Evolutionary conservation across 176 grass and related monocot genomes (phyloP), one percentile per base, ranked within the genome.

Genomic region (Oryza australiensis): DNA sequence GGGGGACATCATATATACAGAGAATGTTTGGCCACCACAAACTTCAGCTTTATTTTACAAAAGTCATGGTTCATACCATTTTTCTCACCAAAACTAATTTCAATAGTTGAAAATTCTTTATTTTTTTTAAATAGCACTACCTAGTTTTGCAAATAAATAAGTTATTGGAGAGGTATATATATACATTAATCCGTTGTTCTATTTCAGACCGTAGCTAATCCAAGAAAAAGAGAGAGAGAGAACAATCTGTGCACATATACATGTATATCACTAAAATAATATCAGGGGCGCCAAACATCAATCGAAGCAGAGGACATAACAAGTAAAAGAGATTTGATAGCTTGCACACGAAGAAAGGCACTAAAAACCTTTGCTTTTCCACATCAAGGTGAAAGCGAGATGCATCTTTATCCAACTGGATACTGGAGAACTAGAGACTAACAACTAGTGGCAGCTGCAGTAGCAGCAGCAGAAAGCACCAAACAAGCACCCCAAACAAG

Each of bases 261-360:
- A 60, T 60, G n/a, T 60, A 60, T 60, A 24, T 8, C 55, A 60
- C 59, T 63, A 9, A 27, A 37, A 28, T 18, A 64, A 76, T 46
- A 74, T 45, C 46, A 14, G n/a, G n/a, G n/a, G 3, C 29, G 29
- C 42, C 26, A 27, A 33, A 35, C n/a, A 37, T 79, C 23, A 24
- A 73, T 8, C 67, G 29, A 22, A 70, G 27, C 4, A 67, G 41
- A 65, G 59, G 40, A 38, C 74, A 70, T 26, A 29, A 14, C 11
- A 64, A n/a, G 72, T 26, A 38, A 77, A 72, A 81, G 65, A 27
- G 57, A 84, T 10, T 10, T 65, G 33, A 60, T 83, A 40, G 30
- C 88, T 90, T 86, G 74, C 74, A 51, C 37, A 74, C 84, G 79
- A 90, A 82, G 88, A 63, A 86, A 90, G 83, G 74, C 88, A 51